Percentiles rank a stretch among this genome's conserved stretches.
phyloP scores from a whole-genome alignment of 1,284 basidiomycete genomes.

The Prillingera fragicola region DNA sequence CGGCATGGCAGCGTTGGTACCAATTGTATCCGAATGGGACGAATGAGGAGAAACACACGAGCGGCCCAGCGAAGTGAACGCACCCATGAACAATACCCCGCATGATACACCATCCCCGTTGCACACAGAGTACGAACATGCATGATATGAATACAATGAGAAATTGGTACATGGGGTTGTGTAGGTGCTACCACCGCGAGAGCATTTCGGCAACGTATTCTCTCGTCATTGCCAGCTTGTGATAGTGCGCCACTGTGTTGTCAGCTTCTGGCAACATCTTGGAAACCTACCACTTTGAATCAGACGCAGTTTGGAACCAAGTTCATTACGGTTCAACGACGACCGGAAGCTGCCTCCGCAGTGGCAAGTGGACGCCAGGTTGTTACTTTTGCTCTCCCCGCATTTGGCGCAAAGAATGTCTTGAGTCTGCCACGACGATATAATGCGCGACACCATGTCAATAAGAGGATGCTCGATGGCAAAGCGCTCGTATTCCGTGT shows the following conservation, averaged over 20 bases:
- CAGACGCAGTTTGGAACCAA: constrained; percentile 64
- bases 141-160: too few species aligned
- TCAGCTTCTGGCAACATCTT: background rate
- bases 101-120: too few species aligned
- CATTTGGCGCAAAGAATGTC: constrained; percentile 78
- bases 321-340: constrained; percentile 64
- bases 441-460: constrained; percentile 64
- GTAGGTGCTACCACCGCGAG: constrained; percentile 30
- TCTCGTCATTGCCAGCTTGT: constrained; percentile 23
- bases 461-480: constrained; percentile 83
- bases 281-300: constrained; percentile 56
- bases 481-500: constrained; percentile 78
- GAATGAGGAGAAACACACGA: too few species aligned
- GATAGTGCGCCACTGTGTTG: background rate
- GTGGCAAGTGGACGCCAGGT: constrained; percentile 74
- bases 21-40: constrained; percentile 13
- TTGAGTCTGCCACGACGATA: constrained; percentile 77
- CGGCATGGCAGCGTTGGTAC: constrained; percentile 35
- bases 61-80: too few species aligned
- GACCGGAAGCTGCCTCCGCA: constrained; percentile 81
- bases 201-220: constrained; percentile 41
- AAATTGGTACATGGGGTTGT: background rate
- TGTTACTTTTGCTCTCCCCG: constrained; percentile 78
- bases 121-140: too few species aligned
- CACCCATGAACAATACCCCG: background rate